Conservation (phyloP, 345 rosid species). For the Lepidium sativum region DNA sequence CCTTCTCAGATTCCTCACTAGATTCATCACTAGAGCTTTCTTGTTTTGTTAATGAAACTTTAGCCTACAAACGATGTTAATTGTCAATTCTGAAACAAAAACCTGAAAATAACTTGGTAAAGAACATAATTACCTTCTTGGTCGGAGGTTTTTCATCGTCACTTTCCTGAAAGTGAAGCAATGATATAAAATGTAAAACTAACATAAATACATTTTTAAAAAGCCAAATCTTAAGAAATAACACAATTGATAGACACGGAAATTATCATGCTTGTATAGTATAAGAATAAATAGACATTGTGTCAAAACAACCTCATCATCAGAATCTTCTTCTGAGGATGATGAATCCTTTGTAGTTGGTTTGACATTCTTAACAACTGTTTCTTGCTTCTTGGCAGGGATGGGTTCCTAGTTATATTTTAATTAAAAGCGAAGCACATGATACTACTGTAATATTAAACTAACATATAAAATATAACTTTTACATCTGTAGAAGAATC, state of each 20-base stretch:
- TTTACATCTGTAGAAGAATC: slow-evolving; percentile 33
- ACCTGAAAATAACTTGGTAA: neutral
- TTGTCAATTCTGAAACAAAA: neutral
- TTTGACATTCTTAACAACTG: slow-evolving; percentile 17
- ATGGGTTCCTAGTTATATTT: slow-evolving; percentile 22
- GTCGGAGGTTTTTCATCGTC: slow-evolving; percentile 23
- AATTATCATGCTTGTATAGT: neutral
- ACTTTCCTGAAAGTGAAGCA: slow-evolving; percentile 12
- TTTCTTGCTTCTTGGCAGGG: slow-evolving; percentile 5
- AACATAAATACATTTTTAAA: neutral
- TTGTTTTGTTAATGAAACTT: slow-evolving; percentile 21
- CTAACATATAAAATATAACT: neutral
- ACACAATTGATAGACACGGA: neutral
- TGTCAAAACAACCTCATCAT: slow-evolving; percentile 17
- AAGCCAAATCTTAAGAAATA: neutral
- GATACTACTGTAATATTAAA: neutral
- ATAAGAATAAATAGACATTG: neutral
- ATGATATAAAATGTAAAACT: neutral
- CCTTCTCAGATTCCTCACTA: slow-evolving; percentile 28
- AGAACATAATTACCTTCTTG: slow-evolving; percentile 28
- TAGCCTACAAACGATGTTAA: slow-evolving; percentile 7
- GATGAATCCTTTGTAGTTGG: slow-evolving; percentile 28
- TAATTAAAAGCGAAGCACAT: neutral
- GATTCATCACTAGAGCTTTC: slow-evolving; percentile 42
- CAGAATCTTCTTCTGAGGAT: slow-evolving; percentile 18